A percentile compares a stretch with the other conserved stretches of the same genome.
These are phyloP conservation scores for Talaromyces piceae DNA, from an alignment of 2,329 filamentous ascomycete species.

Conservation along the genomic window DNA sequence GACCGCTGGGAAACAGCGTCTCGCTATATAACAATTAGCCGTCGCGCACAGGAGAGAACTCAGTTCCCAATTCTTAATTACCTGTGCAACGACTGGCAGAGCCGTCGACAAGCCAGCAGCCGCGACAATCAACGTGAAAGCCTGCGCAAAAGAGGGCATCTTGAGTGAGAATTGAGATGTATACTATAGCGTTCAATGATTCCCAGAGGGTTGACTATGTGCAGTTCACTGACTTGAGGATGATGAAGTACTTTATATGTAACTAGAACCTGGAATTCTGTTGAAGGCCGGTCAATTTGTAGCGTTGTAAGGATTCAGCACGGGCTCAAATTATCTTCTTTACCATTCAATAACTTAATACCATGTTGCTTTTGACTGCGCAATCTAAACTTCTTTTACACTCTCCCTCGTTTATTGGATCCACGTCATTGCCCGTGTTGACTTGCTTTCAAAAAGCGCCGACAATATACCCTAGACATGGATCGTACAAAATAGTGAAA, in stretches of 20 bases:
- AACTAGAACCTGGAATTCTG: no score
- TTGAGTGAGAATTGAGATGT: neutral
- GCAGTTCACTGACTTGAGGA: neutral
- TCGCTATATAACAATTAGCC: neutral
- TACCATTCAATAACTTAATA: no score
- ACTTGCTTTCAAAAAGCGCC: no score
- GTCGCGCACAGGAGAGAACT: neutral
- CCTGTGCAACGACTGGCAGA: neutral
- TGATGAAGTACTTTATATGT: neutral
- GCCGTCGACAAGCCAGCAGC: neutral
- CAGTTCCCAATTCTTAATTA: neutral
- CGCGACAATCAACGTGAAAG: neutral
- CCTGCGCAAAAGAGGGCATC: slow-evolving; percentile 1
- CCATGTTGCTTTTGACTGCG: no score
- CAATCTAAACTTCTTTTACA: no score
- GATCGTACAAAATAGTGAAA: no score
- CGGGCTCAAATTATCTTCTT: no score
- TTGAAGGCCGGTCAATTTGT: no score
- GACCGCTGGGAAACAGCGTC: neutral
- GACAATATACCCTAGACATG: no score
- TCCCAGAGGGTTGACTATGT: neutral
- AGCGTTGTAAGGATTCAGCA: no score
- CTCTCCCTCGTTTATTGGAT: no score
- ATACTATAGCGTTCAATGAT: neutral
- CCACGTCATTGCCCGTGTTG: no score